Base-by-base conservation (phyloP, 2,329 filamentous ascomycete genomes). In the Epichloe glyceriae region DNA sequence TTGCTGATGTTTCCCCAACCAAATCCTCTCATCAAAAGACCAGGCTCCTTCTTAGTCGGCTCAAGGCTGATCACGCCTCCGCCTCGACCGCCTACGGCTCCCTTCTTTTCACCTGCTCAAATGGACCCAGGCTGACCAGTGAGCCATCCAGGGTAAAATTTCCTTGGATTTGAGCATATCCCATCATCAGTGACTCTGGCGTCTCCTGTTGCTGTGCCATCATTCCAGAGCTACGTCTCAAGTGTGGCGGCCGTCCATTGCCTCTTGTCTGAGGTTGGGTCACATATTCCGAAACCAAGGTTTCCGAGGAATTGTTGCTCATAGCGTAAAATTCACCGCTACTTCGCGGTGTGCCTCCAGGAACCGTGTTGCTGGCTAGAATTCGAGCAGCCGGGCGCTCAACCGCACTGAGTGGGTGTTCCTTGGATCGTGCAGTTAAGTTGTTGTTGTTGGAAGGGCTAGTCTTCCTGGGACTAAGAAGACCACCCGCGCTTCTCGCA, bases 71-170 rank as follows among this genome's bases (percentile, higher is more conserved):
- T 82, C 2, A 95, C 88, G 35, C 89, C 88, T 42, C 88, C 88
- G 37, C 87, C 88, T 61, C 95, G 88, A 1, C 86, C 86, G 46
- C 88, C 88, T 5, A 95, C 80, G 6, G 95, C 88, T 2, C 87
- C 90, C 68, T 95, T 96, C 53, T 90, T 80, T 98, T 98, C 39
- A 97, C 90, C 60, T 94, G 88, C 62, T 98, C 93, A 60, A 98
- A 98, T 0, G 87, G 87, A 0, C 82, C 82, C 39, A 94, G 82
- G 60, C 94, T 91, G 53, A 98, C 82, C 20, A 98, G 71, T 1
- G 93, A 95, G 0, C 89, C 89, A 62, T 98, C 93, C 6, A 98
- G 70, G 0, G 83, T 88, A 59, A 98, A 98, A 0, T 87, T 90
- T 4, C 93, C 93, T 66, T 88, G 86, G 2, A 97, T 80, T 60